Percentiles rank a stretch among this genome's conserved stretches.
Conservation (phyloP, 2,329 filamentous ascomycete species). For the Phaeophleospora eucalypticola region DNA sequence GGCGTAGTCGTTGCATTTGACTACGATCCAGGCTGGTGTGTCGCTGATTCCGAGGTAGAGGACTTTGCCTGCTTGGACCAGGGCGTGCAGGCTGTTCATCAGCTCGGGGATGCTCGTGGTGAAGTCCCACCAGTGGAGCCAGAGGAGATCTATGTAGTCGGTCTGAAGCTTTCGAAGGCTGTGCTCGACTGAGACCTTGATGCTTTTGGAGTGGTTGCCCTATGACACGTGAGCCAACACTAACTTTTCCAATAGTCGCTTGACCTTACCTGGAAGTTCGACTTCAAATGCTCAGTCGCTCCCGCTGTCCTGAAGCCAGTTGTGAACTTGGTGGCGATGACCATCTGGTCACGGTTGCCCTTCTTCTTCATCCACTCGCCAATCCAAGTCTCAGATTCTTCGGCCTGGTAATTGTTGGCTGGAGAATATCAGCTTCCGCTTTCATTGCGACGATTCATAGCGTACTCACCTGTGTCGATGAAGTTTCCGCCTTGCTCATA, state of each 20-base stretch:
- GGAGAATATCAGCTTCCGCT: not conserved
- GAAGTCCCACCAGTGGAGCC: slow-evolving; percentile 56
- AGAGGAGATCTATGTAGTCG: slow-evolving; percentile 60
- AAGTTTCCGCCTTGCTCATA: slow-evolving; percentile 22
- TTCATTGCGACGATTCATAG: not conserved
- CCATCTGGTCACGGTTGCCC: slow-evolving; percentile 41
- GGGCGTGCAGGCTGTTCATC: slow-evolving; percentile 63
- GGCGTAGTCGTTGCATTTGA: slow-evolving; percentile 48
- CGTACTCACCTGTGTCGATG: slow-evolving; percentile 3
- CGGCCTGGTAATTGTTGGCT: slow-evolving; percentile 35
- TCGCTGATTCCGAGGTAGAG: slow-evolving; percentile 65
- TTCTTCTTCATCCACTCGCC: slow-evolving; percentile 30
- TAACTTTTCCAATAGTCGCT: no score
- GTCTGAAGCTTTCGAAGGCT: slow-evolving; percentile 54
- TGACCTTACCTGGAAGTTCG: slow-evolving; percentile 15
- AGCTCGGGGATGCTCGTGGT: slow-evolving; percentile 61
- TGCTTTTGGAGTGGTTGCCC: slow-evolving; percentile 60
- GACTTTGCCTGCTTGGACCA: slow-evolving; percentile 60
- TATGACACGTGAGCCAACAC: not conserved
- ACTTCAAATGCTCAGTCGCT: slow-evolving; percentile 16
- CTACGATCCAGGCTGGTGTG: slow-evolving; percentile 59
- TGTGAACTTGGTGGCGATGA: slow-evolving; percentile 59
- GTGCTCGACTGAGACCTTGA: slow-evolving; percentile 47
- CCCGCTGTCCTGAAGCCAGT: slow-evolving; percentile 47
- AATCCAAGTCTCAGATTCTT: slow-evolving; percentile 33